Conservation (phyloP, 345 rosid species). For the Clarkia xantiana region DNA sequence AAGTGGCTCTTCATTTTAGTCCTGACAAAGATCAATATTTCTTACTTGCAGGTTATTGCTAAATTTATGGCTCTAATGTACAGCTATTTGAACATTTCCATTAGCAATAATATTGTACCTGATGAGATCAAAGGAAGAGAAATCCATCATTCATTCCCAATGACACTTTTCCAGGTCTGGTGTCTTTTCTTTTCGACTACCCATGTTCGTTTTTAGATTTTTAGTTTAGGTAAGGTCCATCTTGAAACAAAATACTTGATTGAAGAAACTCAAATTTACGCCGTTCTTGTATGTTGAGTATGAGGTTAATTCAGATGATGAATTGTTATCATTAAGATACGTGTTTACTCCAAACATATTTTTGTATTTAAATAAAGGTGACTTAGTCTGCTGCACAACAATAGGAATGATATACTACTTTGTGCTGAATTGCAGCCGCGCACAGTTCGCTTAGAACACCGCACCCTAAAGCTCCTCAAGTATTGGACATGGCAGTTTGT, state of each 20-base stretch:
- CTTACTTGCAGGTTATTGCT: constrained; percentile 62
- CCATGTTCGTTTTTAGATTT: background rate
- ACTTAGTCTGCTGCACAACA: background rate
- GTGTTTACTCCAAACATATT: no score
- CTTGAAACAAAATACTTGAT: no score
- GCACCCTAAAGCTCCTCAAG: constrained; percentile 55
- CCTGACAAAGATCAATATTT: background rate
- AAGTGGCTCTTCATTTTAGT: no score
- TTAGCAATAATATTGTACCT: constrained; percentile 50
- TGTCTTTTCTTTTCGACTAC: background rate
- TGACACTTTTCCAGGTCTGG: constrained; percentile 80
- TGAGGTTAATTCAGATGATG: no score
- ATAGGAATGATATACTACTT: background rate
- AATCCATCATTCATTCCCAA: constrained; percentile 79
- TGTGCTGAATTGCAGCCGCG: constrained; percentile 55
- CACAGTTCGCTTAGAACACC: constrained; percentile 59
- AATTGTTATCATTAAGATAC: no score
- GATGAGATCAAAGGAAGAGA: constrained; percentile 85
- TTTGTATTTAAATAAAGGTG: no score
- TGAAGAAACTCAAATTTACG: no score
- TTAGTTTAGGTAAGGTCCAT: background rate
- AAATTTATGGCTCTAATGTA: constrained; percentile 85
- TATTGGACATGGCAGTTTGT: constrained; percentile 99
- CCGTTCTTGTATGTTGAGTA: no score
- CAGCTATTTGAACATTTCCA: constrained; percentile 77